A percentile compares a stretch with the other conserved stretches of the same genome.
phyloP scores from a whole-genome alignment of 2,329 filamentous ascomycete genomes.

The Cladosporium sp. region DNA sequence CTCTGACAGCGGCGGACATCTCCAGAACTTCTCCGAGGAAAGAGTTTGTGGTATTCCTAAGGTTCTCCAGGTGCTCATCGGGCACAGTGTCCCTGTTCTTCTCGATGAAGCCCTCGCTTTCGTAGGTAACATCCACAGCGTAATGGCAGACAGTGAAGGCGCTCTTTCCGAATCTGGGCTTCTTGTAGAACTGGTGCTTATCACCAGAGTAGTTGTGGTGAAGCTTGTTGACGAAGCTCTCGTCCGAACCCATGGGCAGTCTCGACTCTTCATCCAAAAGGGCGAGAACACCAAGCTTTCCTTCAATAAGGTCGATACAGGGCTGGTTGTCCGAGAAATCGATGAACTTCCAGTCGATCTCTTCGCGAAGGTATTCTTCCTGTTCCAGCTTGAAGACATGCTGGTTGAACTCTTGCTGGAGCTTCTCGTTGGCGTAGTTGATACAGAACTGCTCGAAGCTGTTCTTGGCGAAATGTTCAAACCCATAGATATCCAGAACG shows the following conservation, averaged over 20 bases:
- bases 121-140: conserved; percentile 95
- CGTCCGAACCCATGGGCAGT: conserved; percentile 93
- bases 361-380: conserved; percentile 93
- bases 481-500: conserved; percentile 96
- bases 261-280: conserved; percentile 94
- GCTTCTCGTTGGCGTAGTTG: conserved; percentile 99
- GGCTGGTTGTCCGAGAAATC: conserved; percentile 99
- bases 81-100: conserved; percentile 99
- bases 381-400: conserved; percentile 99
- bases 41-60: conserved; percentile 74
- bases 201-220: conserved; percentile 87
- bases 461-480: conserved; percentile 97
- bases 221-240: conserved; percentile 93
- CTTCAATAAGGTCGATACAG: conserved; percentile 97
- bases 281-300: conserved; percentile 87
- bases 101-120: conserved; percentile 98
- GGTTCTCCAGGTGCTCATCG: conserved; percentile 93
- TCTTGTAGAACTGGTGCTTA: conserved; percentile 98
- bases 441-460: conserved; percentile 99
- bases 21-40: conserved; percentile 84
- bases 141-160: conserved; percentile 98
- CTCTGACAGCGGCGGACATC: conserved; percentile 77
- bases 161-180: conserved; percentile 94
- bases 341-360: conserved; percentile 99
- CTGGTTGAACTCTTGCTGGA: conserved; percentile 99